Percentiles rank a stretch among this genome's conserved stretches.
Evolutionary conservation across 176 grass and related monocot genomes (phyloP).

Genomic region (Eleusine indica): DNA sequence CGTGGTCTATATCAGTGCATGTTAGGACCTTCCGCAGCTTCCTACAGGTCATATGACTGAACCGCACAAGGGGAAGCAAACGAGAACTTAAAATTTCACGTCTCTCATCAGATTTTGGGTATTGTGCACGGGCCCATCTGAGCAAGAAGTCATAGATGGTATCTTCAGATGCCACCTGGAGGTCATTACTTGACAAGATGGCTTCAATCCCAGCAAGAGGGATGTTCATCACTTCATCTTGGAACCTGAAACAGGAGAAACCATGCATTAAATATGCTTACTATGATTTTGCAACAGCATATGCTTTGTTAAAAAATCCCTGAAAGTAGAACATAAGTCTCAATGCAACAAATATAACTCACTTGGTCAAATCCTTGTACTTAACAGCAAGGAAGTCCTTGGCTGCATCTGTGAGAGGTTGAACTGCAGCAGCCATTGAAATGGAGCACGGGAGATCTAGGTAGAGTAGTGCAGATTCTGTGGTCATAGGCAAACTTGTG

Average conservation of each 20-base stretch:
- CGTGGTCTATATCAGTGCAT: constrained; percentile 66
- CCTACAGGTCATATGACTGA: constrained; percentile 73
- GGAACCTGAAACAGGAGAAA: constrained; percentile 55
- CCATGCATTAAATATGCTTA: background rate
- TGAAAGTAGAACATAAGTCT: background rate
- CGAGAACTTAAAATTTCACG: constrained; percentile 66
- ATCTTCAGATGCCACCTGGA: constrained; percentile 82
- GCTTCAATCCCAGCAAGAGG: constrained; percentile 77
- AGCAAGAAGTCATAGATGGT: constrained; percentile 70
- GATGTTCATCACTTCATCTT: constrained; percentile 76
- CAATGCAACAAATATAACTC: constrained; percentile 31
- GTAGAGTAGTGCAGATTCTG: constrained; percentile 85
- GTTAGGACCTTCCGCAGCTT: constrained; percentile 74
- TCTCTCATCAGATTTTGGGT: constrained; percentile 63
- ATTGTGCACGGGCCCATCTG: constrained; percentile 64
- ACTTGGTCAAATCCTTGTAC: constrained; percentile 74
- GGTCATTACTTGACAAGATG: constrained; percentile 72
- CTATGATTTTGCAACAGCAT: background rate
- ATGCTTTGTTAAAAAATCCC: background rate
- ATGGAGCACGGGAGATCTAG: constrained; percentile 82
- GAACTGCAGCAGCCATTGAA: constrained; percentile 68
- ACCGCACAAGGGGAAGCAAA: constrained; percentile 63
- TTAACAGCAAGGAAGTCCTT: constrained; percentile 68
- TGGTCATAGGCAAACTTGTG: constrained; percentile 72
- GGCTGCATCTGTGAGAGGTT: constrained; percentile 58